Base-by-base conservation (phyloP, 768 basidiomycete species). In the Strobilomyces confusus region DNA sequence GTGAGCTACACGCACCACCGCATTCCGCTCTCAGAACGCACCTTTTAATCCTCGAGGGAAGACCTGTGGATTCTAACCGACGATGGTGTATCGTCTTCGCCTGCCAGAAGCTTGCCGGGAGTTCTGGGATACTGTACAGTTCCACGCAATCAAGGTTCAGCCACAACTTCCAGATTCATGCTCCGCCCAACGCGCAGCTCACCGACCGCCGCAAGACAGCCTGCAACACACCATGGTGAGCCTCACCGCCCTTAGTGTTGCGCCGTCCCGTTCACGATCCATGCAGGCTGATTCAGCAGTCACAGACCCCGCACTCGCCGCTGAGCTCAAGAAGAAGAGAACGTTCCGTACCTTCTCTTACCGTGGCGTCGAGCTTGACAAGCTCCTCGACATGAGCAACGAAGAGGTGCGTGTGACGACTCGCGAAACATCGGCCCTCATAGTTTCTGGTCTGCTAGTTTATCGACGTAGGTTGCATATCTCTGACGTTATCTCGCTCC, bases 331-430 rank as follows among this genome's bases (percentile, higher is more conserved):
- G 88, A 95, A 94, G 82, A 94, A 86, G 84, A 80, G 97, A 69
- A 95, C 93, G 54, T 98, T 98, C 89, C 90, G 92, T 69, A 98
- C 95, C 66, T 98, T 95, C 81, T 91, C 91, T 33, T 99, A 94
- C 85, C 90, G 97, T 68, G 97, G 97, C 65, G 77, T 99, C 66
- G 95, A 95, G 81, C 90, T 99, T 64, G 94, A 98, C 72, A 93
- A 97, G 77, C 91, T 98, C 72, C 78, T 99, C 64, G 97, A 99
- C 73, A 73, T 99, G 78, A 83, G 75, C 79, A 98, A 95, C 63
- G 95, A 98, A 71, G 93, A 94, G 68, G 94, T 95, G 72, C 63
- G 89, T 51, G 1, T 36, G 14, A 19, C 43, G 15, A 36, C 23
- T 37, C 29, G 9, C 17, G 14, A 23, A 17, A 26, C 4, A 12